A percentile compares a stretch with the other conserved stretches of the same genome.
phyloP scores from a whole-genome alignment of 257 asterid genomes.

The Fraxinus quadrangulata region DNA sequence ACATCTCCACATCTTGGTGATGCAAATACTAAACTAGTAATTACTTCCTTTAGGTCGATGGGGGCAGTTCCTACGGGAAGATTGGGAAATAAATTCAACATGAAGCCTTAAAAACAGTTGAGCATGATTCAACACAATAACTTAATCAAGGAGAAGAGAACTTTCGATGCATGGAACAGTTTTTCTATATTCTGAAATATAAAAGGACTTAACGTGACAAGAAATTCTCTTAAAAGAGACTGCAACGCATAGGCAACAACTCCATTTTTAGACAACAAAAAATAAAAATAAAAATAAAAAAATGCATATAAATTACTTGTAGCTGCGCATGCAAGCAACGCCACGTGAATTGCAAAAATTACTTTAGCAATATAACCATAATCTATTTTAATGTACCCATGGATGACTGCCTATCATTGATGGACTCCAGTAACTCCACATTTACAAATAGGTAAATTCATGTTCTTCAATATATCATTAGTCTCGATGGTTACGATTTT shows the following conservation, averaged over 20 bases:
- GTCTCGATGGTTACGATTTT: not conserved
- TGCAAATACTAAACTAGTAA: slow-evolving; percentile 81
- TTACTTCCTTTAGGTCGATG: slow-evolving; percentile 93
- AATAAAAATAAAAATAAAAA: not conserved
- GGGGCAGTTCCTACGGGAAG: slow-evolving; percentile 80
- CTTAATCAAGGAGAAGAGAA: not conserved
- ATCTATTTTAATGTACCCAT: not conserved
- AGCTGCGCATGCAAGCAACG: not conserved
- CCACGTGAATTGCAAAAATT: not conserved
- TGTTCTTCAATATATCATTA: not conserved
- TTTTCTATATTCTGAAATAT: not conserved
- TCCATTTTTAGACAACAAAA: not conserved
- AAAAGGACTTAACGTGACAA: not conserved
- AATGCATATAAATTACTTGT: not conserved
- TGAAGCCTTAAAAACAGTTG: slow-evolving; percentile 15
- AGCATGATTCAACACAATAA: not conserved
- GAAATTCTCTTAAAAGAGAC: not conserved
- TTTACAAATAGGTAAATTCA: not conserved
- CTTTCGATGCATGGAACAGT: not conserved
- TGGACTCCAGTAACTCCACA: not conserved
- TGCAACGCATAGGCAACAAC: not conserved
- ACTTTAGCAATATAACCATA: not conserved
- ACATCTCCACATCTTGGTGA: slow-evolving; percentile 97
- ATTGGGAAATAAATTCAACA: slow-evolving; percentile 24
- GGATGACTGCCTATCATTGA: not conserved